Evolutionary conservation across 139 green algal species (phyloP).

Genomic region (Haematococcus lacustris): DNA sequence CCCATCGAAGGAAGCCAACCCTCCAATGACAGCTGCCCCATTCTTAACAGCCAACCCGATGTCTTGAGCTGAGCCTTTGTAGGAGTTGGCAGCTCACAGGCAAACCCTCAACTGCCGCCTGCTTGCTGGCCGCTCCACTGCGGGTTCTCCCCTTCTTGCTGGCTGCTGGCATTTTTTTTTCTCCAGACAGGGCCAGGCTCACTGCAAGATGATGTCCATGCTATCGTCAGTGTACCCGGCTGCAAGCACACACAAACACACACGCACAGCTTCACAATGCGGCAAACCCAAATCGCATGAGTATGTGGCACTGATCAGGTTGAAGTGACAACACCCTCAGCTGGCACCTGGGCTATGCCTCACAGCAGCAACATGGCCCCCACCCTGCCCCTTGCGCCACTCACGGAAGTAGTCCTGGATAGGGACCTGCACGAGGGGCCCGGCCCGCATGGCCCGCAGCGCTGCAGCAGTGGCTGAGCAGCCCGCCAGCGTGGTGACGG

Average conservation of each 20-base stretch:
- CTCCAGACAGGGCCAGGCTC: no score
- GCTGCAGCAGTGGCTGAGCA: conserved; percentile 75
- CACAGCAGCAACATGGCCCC: not conserved
- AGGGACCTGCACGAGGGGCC: conserved; percentile 65
- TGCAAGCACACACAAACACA: not conserved
- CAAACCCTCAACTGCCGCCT: no score
- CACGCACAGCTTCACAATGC: not conserved
- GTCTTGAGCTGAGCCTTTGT: no score
- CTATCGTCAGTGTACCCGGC: conserved; percentile 39
- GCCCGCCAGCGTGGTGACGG: conserved; percentile 92
- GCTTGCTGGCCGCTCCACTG: no score
- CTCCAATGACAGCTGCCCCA: no score
- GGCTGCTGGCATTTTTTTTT: no score
- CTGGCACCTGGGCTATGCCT: not conserved
- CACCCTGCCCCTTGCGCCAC: no score
- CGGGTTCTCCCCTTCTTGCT: no score
- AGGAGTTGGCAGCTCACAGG: no score
- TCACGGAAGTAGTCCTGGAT: conserved; percentile 55
- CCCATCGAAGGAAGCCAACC: no score
- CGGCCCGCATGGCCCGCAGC: conserved; percentile 69
- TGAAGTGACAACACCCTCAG: not conserved
- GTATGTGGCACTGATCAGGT: not conserved
- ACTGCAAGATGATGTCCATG: conserved; percentile 26
- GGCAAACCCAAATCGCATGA: not conserved
- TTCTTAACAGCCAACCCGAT: no score